Base-by-base conservation (phyloP, 2,329 filamentous ascomycete genomes). In the Zasmidium cellare region DNA sequence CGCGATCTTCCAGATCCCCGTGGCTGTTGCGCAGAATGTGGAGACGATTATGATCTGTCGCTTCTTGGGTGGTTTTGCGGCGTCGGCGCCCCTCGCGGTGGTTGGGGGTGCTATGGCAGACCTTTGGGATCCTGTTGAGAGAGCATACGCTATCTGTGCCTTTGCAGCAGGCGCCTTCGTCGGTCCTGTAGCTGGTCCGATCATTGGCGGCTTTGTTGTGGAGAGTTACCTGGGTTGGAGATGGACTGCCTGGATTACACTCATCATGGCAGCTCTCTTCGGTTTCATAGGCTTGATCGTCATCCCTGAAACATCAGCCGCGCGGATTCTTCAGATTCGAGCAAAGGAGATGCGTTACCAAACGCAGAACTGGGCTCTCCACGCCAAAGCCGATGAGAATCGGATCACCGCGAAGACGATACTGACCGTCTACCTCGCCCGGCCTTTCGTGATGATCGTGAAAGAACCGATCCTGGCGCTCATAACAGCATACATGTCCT, bases 1-100 rank as follows among this genome's bases (percentile, higher is more conserved):
- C 61, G 75, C 76, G 2, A 78, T 85, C 52, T 84, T 84, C 60
- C 78, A 84, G 56, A 81, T 85, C 46, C 79, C 80, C 0, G 79
- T 83, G 9, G 82, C 80, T 1, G 78, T 83, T 1, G 81, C 82
- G 0, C 75, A 77, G 52, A 84, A 85, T 61, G 55, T 84, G 1
- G 64, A 82, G 48, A 84, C 82, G 0, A 79, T 85, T 59, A 74
- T 85, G 69, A 59, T 85, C 18, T 79, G 75, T 51, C 78, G 83
- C 0, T 85, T 85, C 64, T 72, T 85, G 7, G 76, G 76, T 1
- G 83, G 83, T 1, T 64, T 82, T 5, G 78, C 68, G 20, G 78
- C 76, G 12, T 79, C 77, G 47, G 77, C 66, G 11, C 66, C 81
- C 2, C 67, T 83, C 2, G 78, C 77, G 1, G 79, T 84, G 51